phyloP scores from a whole-genome alignment of 1,284 basidiomycete genomes.

The Naganishia liquefaciens region DNA sequence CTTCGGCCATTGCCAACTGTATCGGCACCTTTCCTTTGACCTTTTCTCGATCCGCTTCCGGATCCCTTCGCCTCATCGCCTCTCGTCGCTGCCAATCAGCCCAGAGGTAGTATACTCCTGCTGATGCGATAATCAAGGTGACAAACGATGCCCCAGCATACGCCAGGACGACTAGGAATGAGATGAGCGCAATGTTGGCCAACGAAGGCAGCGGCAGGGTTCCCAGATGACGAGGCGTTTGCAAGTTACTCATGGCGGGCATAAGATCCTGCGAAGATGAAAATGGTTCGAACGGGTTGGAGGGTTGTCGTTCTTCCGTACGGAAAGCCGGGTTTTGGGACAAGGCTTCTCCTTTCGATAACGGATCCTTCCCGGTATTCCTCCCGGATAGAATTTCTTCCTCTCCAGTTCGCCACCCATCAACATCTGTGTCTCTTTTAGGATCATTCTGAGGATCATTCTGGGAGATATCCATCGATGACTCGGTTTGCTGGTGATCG shows the following conservation, averaged over 20 bases:
- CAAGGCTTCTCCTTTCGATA: too few species aligned
- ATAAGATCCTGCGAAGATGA: not conserved
- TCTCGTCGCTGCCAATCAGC: slow-evolving; percentile 28
- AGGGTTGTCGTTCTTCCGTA: too few species aligned
- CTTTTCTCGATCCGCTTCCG: slow-evolving; percentile 27
- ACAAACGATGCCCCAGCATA: slow-evolving; percentile 20
- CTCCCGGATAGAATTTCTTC: too few species aligned
- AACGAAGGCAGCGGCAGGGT: slow-evolving; percentile 4
- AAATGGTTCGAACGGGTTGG: too few species aligned
- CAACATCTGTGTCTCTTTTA: too few species aligned
- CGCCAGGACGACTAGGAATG: slow-evolving; percentile 27
- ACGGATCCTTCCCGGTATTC: too few species aligned
- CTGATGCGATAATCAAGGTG: slow-evolving; percentile 2
- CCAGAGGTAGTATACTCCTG: slow-evolving; percentile 28
- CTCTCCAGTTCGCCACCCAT: too few species aligned
- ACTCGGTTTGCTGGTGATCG: too few species aligned
- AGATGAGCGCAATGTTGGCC: slow-evolving; percentile 1
- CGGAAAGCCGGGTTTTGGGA: too few species aligned
- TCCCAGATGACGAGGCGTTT: not conserved
- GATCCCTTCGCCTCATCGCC: slow-evolving; percentile 11
- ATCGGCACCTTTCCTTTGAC: slow-evolving; percentile 25
- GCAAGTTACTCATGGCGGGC: not conserved
- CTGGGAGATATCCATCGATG: too few species aligned
- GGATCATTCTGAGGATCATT: too few species aligned
- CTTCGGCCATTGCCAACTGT: slow-evolving; percentile 4